A percentile compares a stretch with the other conserved stretches of the same genome.
These are phyloP conservation scores for Leccinum imitatum DNA, from an alignment of 768 basidiomycete genomes.

Conservation along the genomic window DNA sequence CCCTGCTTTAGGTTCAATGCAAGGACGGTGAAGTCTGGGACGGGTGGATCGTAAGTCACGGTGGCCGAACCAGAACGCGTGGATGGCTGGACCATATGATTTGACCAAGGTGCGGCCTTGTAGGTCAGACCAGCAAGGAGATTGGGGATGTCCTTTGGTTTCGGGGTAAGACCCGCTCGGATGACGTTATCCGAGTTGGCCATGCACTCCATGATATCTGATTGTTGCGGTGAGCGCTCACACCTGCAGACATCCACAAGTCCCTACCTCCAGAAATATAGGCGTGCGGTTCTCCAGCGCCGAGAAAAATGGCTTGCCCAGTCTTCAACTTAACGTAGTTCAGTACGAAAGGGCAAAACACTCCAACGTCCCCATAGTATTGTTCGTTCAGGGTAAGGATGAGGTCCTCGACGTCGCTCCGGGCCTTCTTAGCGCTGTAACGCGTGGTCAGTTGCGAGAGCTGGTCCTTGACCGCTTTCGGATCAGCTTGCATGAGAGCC, in stretches of 20 bases:
- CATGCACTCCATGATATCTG: slow-evolving; percentile 99
- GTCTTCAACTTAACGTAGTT: slow-evolving; percentile 79
- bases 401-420: slow-evolving; percentile 56
- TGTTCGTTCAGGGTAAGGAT: slow-evolving; percentile 64
- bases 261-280: slow-evolving; percentile 86
- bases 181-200: slow-evolving; percentile 99
- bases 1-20: slow-evolving; percentile 49
- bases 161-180: slow-evolving; percentile 95
- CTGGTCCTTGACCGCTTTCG: slow-evolving; percentile 48
- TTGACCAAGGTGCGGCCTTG: slow-evolving; percentile 59
- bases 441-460: slow-evolving; percentile 59
- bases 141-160: slow-evolving; percentile 91
- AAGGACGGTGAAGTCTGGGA: slow-evolving; percentile 90
- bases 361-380: slow-evolving; percentile 91
- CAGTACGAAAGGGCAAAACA: slow-evolving; percentile 86
- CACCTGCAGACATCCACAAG: not conserved
- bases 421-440: slow-evolving; percentile 50
- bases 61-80: slow-evolving; percentile 44
- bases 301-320: slow-evolving; percentile 92
- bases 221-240: slow-evolving; percentile 5
- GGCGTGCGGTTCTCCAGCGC: slow-evolving; percentile 96
- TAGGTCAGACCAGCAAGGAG: slow-evolving; percentile 89
- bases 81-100: slow-evolving; percentile 67
- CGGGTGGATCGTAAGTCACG: slow-evolving; percentile 84
- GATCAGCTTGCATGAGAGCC: slow-evolving; percentile 80